Evolutionary conservation across 768 basidiomycete genomes (phyloP).

Genomic region (Baorangia bicolor): DNA sequence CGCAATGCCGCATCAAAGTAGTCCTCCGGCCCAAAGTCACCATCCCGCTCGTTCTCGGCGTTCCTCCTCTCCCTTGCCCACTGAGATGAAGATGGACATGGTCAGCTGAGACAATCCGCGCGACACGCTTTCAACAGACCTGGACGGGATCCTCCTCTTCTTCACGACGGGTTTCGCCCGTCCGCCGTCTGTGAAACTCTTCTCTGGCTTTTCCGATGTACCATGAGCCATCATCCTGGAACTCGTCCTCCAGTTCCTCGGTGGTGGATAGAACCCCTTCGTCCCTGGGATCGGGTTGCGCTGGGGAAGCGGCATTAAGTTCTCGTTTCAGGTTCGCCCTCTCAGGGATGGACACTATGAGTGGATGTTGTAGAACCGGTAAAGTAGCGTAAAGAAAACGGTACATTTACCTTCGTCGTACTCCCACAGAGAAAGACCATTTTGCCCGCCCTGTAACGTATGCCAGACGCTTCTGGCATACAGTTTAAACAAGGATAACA

Average conservation of each 20-base stretch:
- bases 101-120: conserved; percentile 1
- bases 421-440: conserved; percentile 67
- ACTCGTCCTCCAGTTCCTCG: conserved; percentile 30
- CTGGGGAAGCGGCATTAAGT: conserved; percentile 20
- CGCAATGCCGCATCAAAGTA: conserved; percentile 72
- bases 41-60: conserved; percentile 69
- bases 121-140: conserved; percentile 38
- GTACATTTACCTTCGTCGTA: conserved; percentile 48
- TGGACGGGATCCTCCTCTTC: conserved; percentile 75
- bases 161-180: conserved; percentile 38
- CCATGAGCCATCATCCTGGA: conserved; percentile 63
- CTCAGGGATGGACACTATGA: conserved; percentile 26
- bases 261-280: conserved; percentile 8
- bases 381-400: background rate
- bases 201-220: conserved; percentile 82
- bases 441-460: conserved; percentile 67
- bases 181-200: conserved; percentile 63
- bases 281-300: conserved; percentile 1
- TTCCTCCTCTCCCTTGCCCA: conserved; percentile 78
- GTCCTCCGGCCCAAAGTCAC: conserved; percentile 79
- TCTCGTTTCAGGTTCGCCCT: conserved; percentile 21
- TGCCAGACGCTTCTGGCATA: conserved; percentile 85
- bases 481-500: conserved; percentile 77
- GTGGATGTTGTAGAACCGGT: background rate
- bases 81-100: conserved; percentile 34